These are phyloP conservation scores for Colletotrichum sp. DNA, from an alignment of 2,329 filamentous ascomycete species.

Conservation along the genomic window DNA sequence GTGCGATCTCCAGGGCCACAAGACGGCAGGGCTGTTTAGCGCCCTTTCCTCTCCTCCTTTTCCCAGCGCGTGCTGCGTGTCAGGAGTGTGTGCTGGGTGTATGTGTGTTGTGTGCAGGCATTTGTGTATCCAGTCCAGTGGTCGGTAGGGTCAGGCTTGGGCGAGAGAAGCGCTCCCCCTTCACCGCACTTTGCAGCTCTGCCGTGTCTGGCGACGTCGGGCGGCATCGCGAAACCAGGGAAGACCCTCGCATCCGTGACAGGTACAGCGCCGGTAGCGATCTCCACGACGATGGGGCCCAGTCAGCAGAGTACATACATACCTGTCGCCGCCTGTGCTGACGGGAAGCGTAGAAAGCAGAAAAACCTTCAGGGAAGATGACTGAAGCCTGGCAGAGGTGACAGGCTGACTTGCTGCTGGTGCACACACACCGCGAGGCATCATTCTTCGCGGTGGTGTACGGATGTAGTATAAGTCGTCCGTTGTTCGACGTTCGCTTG, in stretches of 20 bases:
- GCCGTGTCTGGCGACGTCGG: not conserved
- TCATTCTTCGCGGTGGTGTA: not conserved
- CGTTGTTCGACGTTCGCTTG: not conserved
- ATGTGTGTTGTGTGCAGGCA: not conserved
- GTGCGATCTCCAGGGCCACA: not conserved
- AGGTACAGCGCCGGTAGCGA: not conserved
- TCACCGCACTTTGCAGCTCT: constrained; percentile 17
- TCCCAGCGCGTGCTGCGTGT: not conserved
- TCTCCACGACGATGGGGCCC: not conserved
- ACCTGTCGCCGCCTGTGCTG: not conserved
- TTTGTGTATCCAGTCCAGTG: not conserved
- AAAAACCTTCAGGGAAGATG: not conserved
- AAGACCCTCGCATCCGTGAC: not conserved
- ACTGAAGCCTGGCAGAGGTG: not conserved
- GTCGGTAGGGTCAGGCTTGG: not conserved
- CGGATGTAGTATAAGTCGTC: not conserved
- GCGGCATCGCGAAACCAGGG: not conserved
- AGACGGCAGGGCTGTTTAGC: constrained; percentile 11
- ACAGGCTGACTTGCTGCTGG: not conserved
- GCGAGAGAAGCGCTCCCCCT: not conserved
- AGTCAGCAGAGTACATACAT: not conserved
- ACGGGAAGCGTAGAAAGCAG: not conserved
- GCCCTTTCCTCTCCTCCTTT: not conserved
- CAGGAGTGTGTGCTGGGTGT: not conserved
- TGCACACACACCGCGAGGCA: not conserved